phyloP scores from a whole-genome alignment of 2,329 filamentous ascomycete genomes.

The Thermothelomyces thermophilus region DNA sequence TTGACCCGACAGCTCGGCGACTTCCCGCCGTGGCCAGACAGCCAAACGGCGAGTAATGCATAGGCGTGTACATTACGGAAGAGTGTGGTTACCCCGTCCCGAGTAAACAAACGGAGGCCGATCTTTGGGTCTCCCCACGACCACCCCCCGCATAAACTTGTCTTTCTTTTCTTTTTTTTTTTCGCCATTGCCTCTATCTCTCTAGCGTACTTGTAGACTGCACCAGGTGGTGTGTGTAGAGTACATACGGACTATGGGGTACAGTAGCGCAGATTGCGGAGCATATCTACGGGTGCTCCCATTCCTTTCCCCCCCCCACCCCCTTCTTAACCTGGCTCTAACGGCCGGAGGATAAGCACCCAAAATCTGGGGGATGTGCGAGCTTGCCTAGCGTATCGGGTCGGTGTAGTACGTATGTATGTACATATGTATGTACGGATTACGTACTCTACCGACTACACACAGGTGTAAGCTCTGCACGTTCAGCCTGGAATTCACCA shows the following conservation, averaged over 20 bases:
- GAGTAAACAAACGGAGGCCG: constrained; percentile 1
- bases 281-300: no score
- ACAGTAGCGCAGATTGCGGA: no score
- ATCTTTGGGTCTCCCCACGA: not conserved
- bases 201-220: not conserved
- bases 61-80: no score
- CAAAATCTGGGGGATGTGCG: not conserved
- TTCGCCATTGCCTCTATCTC: not conserved
- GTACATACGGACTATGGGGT: no score
- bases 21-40: not conserved
- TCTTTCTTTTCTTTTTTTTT: not conserved
- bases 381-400: not conserved
- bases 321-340: not conserved
- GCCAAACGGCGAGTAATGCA: not conserved
- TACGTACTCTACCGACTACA: no score
- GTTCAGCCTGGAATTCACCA: no score
- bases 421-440: no score
- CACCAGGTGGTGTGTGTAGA: no score
- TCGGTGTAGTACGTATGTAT: no score
- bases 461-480: no score
- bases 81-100: not conserved
- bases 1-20: not conserved
- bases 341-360: not conserved
- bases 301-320: no score
- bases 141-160: no score